Evolutionary conservation across 768 basidiomycete species (phyloP).

Genomic region (Tulasnella sp.): DNA sequence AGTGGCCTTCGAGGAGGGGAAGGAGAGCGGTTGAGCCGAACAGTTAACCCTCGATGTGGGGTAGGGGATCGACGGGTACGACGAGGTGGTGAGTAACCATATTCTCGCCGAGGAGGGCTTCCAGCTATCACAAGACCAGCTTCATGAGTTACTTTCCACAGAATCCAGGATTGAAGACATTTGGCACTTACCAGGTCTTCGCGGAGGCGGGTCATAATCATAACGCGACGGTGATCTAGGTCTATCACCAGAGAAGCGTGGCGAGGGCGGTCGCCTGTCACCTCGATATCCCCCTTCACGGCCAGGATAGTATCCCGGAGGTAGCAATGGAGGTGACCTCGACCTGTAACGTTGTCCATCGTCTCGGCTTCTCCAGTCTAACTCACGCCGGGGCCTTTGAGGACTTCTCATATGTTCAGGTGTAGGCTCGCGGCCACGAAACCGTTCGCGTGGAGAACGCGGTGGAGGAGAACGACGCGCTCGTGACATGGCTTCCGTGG

Average conservation of each 20-base stretch:
- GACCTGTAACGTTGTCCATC: background rate
- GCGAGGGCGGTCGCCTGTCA: too few species aligned
- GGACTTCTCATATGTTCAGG: background rate
- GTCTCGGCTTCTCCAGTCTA: background rate
- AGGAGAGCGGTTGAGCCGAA: too few species aligned
- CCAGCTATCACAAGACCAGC: too few species aligned
- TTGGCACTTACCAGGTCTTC: slow-evolving; percentile 6
- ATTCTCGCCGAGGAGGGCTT: too few species aligned
- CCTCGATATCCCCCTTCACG: background rate
- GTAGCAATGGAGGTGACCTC: background rate
- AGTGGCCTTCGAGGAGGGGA: too few species aligned
- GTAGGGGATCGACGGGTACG: too few species aligned
- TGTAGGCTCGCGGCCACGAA: slow-evolving; percentile 3
- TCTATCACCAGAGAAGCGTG: too few species aligned
- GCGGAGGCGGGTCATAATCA: slow-evolving; percentile 6
- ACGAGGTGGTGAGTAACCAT: too few species aligned
- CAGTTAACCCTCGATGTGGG: too few species aligned
- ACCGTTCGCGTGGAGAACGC: slow-evolving; percentile 2
- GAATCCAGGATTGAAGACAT: too few species aligned
- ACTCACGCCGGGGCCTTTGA: background rate
- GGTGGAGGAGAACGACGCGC: slow-evolving; percentile 6
- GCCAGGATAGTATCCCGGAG: slow-evolving; percentile 1
- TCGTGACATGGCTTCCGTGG: background rate
- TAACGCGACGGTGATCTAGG: too few species aligned
- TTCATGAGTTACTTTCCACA: too few species aligned